Base-by-base conservation (phyloP, 176 grass and related monocot genomes). In the Chloris gayana region DNA sequence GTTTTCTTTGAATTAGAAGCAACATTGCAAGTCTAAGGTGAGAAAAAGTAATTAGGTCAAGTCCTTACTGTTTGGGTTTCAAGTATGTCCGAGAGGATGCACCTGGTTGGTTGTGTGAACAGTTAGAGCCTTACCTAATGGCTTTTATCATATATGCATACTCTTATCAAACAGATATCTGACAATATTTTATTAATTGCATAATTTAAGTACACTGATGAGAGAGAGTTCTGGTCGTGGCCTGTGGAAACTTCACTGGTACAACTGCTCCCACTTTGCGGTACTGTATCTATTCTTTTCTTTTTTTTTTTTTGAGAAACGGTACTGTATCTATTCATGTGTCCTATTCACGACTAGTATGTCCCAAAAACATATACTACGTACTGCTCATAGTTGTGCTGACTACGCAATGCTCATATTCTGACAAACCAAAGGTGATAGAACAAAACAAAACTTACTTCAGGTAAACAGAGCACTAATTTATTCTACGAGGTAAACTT, bases 1-100 rank as follows among this genome's bases (percentile, higher is more conserved):
- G 4, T 56, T 70, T 70, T 26, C 21, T 50, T 84, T 62, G 18
- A 41, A 53, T 76, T 41, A 41, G 19, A 70, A 42, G 68, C 75
- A 79, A 69, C 31, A 21, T 37, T 61, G 9, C 46, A 53, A 57
- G 4, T 57, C 5, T n/a, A 34, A 44, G 12, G 41, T 2, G 11
- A 44, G 41, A 44, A 44, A 42, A 44, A 44, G n/a, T 37, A 37
- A 9, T 44, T 44, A 11, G 2, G 9, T 44, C 9, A 12, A 42
- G 41, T 42, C 9, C 41, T 11, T 35, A 42, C 41, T 42, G 9
- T 13, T 44, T 44, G 41, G 41, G 41, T 44, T 75, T 31, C 10
- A 26, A 18, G 14, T 38, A 14, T 47, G 68, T 50, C 27, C 45
- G 2, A 9, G 41, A 57, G 67, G 53, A 31, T 39, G 62, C 29